phyloP scores from a whole-genome alignment of 2,329 filamentous ascomycete species.

The Colletotrichum musae region DNA sequence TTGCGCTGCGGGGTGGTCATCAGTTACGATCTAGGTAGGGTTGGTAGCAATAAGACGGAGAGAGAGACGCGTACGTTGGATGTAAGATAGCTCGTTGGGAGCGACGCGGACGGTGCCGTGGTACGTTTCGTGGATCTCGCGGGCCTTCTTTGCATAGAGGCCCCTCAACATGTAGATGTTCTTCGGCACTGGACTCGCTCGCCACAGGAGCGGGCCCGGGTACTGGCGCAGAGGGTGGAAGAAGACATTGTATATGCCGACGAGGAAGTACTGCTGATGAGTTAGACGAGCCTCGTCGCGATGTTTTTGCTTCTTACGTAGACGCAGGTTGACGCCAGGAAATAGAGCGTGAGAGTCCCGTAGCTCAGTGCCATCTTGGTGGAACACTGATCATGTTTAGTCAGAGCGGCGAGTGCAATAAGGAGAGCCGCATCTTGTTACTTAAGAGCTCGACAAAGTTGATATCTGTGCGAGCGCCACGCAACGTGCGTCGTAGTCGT shows the following conservation, averaged over 20 bases:
- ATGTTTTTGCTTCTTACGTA: not conserved
- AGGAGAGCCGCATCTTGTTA: not conserved
- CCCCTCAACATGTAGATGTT: constrained; percentile 26
- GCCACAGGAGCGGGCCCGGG: constrained; percentile 47
- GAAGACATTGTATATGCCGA: constrained; percentile 50
- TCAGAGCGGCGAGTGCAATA: too few species aligned
- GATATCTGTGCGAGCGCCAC: not conserved
- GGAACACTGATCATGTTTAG: not conserved
- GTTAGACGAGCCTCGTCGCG: not conserved
- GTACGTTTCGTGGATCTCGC: constrained; percentile 44
- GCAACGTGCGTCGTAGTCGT: too few species aligned
- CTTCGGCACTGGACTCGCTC: constrained; percentile 33
- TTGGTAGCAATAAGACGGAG: not conserved
- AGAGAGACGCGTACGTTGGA: constrained; percentile 13
- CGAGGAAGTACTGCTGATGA: constrained; percentile 14
- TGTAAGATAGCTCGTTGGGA: constrained; percentile 57
- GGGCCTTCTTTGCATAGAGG: constrained; percentile 24
- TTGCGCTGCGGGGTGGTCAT: constrained; percentile 32
- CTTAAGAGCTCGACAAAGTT: not conserved
- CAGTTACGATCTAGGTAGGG: not conserved
- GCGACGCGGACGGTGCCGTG: constrained; percentile 55
- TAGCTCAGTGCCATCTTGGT: constrained; percentile 17
- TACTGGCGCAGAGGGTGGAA: constrained; percentile 51
- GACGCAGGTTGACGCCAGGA: not conserved
- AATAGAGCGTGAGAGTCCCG: not conserved